Conservation (phyloP, 257 asterid genomes). For the Paulownia fortunei region DNA sequence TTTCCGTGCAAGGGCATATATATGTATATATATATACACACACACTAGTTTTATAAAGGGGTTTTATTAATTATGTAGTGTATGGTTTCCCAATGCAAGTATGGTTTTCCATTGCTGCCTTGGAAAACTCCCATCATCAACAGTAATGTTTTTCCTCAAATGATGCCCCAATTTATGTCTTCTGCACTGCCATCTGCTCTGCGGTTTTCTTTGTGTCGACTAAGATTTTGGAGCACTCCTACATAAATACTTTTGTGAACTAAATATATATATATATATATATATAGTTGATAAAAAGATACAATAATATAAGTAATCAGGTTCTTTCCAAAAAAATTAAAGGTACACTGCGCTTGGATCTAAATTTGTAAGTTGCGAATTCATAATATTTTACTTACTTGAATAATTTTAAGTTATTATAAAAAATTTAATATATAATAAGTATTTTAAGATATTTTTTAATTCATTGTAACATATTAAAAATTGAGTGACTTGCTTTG, state of each 20-base stretch:
- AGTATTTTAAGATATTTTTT: too few species aligned
- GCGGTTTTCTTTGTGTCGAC: background rate
- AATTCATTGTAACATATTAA: too few species aligned
- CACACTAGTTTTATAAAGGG: background rate
- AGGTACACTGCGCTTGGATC: too few species aligned
- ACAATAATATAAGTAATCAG: background rate
- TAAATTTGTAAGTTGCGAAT: too few species aligned
- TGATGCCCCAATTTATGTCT: background rate
- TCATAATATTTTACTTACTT: too few species aligned
- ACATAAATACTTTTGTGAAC: background rate
- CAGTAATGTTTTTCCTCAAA: constrained; percentile 29
- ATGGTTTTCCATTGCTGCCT: background rate
- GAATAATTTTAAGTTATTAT: too few species aligned
- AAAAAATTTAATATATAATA: too few species aligned
- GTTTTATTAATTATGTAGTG: background rate
- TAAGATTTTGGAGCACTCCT: constrained; percentile 21
- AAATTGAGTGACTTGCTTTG: background rate
- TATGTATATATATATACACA: background rate
- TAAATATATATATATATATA: background rate
- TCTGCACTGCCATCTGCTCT: background rate
- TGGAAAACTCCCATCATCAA: constrained; percentile 29
- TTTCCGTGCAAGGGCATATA: constrained; percentile 8
- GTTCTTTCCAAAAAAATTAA: too few species aligned
- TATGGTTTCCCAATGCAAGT: constrained; percentile 30
- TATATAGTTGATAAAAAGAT: background rate